These are phyloP conservation scores for Cytospora piceicola DNA, from an alignment of 2,329 filamentous ascomycete genomes.

Conservation along the genomic window DNA sequence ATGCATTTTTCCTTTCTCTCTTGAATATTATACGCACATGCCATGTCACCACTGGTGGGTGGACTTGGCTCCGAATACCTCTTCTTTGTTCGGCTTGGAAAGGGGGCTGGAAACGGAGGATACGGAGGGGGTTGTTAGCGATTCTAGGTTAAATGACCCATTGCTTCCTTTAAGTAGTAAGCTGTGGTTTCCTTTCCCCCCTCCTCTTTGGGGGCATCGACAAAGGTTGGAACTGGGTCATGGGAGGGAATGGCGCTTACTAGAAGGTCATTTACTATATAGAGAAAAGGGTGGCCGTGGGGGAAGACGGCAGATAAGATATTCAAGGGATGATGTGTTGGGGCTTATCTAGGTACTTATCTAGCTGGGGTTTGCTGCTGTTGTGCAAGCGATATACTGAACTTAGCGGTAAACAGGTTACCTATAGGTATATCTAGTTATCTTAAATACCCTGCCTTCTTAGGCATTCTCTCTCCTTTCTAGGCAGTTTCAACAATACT, in stretches of 20 bases:
- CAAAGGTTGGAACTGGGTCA: not conserved
- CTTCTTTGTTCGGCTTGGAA: conserved; percentile 16
- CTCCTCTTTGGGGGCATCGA: not conserved
- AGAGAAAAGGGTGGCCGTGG: not conserved
- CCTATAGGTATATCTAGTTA: too few species aligned
- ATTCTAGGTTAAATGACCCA: not conserved
- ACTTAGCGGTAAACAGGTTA: too few species aligned
- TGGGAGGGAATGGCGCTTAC: not conserved
- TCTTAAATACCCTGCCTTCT: too few species aligned
- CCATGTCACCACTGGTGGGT: conserved; percentile 17
- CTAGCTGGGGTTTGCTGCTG: too few species aligned
- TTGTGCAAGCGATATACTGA: too few species aligned
- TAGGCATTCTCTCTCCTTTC: too few species aligned
- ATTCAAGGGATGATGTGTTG: not conserved
- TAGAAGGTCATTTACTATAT: not conserved
- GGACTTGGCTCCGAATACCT: not conserved
- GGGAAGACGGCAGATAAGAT: not conserved
- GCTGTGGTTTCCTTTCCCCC: too few species aligned
- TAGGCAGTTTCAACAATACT: too few species aligned
- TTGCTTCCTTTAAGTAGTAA: not conserved
- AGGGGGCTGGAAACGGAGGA: conserved; percentile 1
- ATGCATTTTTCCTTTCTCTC: not conserved
- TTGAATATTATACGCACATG: conserved; percentile 7
- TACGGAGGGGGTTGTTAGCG: not conserved
- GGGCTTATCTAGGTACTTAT: too few species aligned